A percentile compares a stretch with the other conserved stretches of the same genome.
Evolutionary conservation across 805 yeast genomes (phyloP).

Genomic region (Zygosaccharomyces pseudorouxii): DNA sequence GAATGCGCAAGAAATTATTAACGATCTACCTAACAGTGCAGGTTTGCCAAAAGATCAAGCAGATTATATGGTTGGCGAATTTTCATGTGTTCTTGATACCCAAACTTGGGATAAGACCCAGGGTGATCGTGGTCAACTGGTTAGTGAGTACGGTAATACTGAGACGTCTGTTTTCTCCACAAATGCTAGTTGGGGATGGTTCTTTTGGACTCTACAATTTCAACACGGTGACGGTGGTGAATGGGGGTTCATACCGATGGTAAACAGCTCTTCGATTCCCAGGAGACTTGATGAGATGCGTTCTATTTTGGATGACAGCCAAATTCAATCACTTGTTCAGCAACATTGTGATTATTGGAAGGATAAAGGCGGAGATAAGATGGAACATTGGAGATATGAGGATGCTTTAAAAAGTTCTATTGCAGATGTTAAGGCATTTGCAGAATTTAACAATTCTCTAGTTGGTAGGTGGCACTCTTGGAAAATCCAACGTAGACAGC

Average conservation of each 20-base stretch:
- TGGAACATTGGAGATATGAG: conserved; percentile 75
- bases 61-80: conserved; percentile 84
- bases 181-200: conserved; percentile 65
- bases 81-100: conserved; percentile 80
- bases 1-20: conserved; percentile 57
- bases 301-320: conserved; percentile 30
- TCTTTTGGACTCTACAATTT: conserved; percentile 89
- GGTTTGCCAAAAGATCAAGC: conserved; percentile 46
- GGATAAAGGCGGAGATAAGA: conserved; percentile 49
- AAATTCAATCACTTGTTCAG: conserved; percentile 28
- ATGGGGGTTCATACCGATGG: conserved; percentile 88
- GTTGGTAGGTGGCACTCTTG: conserved; percentile 73
- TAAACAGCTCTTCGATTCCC: conserved; percentile 54
- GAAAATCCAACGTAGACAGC: conserved; percentile 55
- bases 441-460: conserved; percentile 59
- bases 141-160: conserved; percentile 55
- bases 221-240: conserved; percentile 91
- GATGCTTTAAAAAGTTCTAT: conserved; percentile 78
- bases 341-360: conserved; percentile 70
- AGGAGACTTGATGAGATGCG: conserved; percentile 20
- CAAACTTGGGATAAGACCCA: conserved; percentile 58
- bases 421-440: conserved; percentile 67
- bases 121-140: conserved; percentile 51
- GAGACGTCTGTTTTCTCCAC: conserved; percentile 46
- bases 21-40: conserved; percentile 48